Base-by-base conservation (phyloP, 306 rosid genomes). In the Pyrus betulifolia region DNA sequence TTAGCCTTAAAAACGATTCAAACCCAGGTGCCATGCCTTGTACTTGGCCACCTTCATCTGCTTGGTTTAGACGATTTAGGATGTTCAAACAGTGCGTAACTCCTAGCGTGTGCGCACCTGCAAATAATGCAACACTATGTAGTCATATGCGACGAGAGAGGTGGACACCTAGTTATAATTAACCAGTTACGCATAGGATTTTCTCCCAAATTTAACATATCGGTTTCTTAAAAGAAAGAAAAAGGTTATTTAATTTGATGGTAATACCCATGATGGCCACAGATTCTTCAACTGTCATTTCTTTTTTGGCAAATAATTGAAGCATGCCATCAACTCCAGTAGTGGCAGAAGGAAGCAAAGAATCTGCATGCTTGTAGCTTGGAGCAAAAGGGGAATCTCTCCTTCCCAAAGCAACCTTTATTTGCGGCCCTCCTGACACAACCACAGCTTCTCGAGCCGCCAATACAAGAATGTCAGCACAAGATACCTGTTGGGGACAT, bases 401-500 rank as follows among this genome's bases (percentile, higher is more conserved):
- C 2, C 85, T 74, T 23, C 85, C 85, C 77, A 78, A 63, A 15
- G 77, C 80, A 78, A 82, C 77, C 65, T 74, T 45, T 52, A 82
- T 78, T 0, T 31, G 66, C 13, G 85, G 85, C 59, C 85, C 82
- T 74, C 81, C 83, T 11, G 83, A 64, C 59, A 21, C 3, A 66
- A 70, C 68, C 69, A 79, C 83, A 1, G 83, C 86, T 67, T 83
- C 86, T 27, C 83, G 71, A 6, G 83, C 83, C 8, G 83, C 83
- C 81, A 83, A 25, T 27, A 83, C 57, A 19, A 83, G 80, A 70
- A 83, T 75, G 62, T 79, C 86, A 25, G 86, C 63, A 49, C 86
- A 83, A 38, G 83, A 83, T 75, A 83, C 83, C 78, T 74, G 82
- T 23, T 46, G 25, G 13, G 85, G 79, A 62, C 83, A 79, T n/a